phyloP scores from a whole-genome alignment of 371 early-diverging fungal species.

The Mucor mucedo region DNA sequence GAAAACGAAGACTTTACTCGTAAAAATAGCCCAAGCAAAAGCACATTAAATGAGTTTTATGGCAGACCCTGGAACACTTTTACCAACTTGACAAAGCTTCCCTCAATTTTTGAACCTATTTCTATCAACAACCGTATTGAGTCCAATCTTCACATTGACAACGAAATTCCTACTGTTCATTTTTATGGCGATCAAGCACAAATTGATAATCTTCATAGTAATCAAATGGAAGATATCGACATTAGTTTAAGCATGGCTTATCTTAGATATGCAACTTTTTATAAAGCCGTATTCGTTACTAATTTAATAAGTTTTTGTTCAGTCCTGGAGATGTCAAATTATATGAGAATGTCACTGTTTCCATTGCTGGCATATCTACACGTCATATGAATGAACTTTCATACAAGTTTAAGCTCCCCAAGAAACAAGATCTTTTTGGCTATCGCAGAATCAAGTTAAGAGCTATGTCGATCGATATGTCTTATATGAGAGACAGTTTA shows the following conservation, averaged over 20 bases:
- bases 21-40: background rate
- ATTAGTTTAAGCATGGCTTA: constrained; percentile 31
- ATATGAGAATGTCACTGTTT: constrained; percentile 19
- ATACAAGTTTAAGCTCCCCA: constrained; percentile 33
- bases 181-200: constrained; percentile 19
- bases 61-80: constrained; percentile 18
- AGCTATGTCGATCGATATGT: constrained; percentile 44
- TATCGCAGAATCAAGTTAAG: constrained; percentile 40
- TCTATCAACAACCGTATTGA: constrained; percentile 8
- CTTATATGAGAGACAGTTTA: constrained; percentile 55
- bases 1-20: constrained; percentile 18
- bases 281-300: too few species aligned
- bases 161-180: constrained; percentile 33
- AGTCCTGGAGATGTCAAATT: constrained; percentile 10
- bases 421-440: constrained; percentile 32
- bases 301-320: background rate
- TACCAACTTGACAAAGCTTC: constrained; percentile 1
- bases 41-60: constrained; percentile 26
- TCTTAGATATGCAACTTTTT: constrained; percentile 19
- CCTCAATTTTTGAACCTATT: constrained; percentile 6
- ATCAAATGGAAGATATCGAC: constrained; percentile 22
- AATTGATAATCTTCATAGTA: constrained; percentile 27
- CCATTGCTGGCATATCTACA: constrained; percentile 31
- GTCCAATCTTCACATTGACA: constrained; percentile 18
- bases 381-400: constrained; percentile 23